phyloP scores from a whole-genome alignment of 73 alveolate genomes.

The Tetrahymena malaccensis region DNA sequence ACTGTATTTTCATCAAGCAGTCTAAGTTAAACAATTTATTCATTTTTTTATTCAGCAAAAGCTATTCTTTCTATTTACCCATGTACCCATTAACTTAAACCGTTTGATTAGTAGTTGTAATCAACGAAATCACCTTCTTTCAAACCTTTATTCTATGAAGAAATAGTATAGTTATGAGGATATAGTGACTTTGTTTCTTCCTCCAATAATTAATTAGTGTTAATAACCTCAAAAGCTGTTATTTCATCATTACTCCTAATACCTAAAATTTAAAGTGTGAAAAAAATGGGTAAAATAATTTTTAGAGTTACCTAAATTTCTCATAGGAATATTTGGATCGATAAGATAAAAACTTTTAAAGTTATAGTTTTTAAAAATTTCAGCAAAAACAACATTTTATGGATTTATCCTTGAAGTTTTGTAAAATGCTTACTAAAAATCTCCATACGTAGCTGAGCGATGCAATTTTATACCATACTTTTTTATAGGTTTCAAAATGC shows the following conservation, averaged over 20 bases:
- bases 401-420: slow-evolving; percentile 4
- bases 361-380: slow-evolving; percentile 11
- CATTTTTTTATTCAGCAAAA: not conserved
- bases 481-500: not conserved
- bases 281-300: too few relatives aligned
- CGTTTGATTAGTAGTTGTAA: not conserved
- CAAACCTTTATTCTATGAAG: not conserved
- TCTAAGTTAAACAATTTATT: not conserved
- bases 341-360: not conserved
- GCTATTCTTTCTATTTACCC: not conserved
- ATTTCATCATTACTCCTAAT: not conserved
- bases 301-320: not conserved
- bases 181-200: not conserved
- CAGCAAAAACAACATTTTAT: slow-evolving; percentile 12
- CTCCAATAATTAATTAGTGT: not conserved
- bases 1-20: not conserved
- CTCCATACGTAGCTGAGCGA: slow-evolving; percentile 9
- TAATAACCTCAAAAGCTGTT: not conserved
- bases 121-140: not conserved
- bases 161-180: not conserved
- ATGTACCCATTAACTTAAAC: not conserved
- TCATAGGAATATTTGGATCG: not conserved
- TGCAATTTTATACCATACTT: slow-evolving; percentile 30
- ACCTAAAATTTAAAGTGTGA: not conserved
- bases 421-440: slow-evolving; percentile 2